Evolutionary conservation across 148 eudicot species (phyloP).

Genomic region (Chenopodium album): DNA sequence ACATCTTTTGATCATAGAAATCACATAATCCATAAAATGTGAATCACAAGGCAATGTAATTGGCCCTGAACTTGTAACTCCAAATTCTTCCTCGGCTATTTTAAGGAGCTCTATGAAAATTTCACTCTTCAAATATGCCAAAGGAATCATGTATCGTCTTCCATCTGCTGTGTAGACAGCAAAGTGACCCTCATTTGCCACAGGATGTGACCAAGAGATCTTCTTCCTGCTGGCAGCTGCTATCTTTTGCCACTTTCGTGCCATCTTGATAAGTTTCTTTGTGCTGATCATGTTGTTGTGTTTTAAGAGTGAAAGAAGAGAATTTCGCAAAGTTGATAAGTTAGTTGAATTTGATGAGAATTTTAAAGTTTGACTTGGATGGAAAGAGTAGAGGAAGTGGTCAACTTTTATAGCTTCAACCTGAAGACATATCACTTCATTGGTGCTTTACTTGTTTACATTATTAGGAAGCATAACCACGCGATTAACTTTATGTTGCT

Average conservation of each 20-base stretch:
- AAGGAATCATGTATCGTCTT: slow-evolving; percentile 23
- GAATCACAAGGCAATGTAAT: slow-evolving; percentile 24
- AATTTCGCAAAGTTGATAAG: not conserved
- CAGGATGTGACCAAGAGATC: slow-evolving; percentile 16
- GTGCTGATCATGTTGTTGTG: slow-evolving; percentile 31
- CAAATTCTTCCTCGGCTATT: slow-evolving; percentile 26
- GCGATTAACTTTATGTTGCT: not conserved
- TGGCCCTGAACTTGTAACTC: slow-evolving; percentile 10
- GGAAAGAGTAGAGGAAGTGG: not conserved
- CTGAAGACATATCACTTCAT: slow-evolving; percentile 15
- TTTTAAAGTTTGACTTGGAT: not conserved
- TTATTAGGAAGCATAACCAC: slow-evolving; percentile 8
- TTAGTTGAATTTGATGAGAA: not conserved
- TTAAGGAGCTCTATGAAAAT: slow-evolving; percentile 10
- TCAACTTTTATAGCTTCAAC: slow-evolving; percentile 9
- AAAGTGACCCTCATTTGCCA: slow-evolving; percentile 21
- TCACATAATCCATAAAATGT: slow-evolving; percentile 6
- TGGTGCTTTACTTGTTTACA: slow-evolving; percentile 9
- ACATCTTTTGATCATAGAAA: slow-evolving; percentile 17
- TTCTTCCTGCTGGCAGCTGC: slow-evolving; percentile 26
- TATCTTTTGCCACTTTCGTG: slow-evolving; percentile 36
- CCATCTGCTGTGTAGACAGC: slow-evolving; percentile 24
- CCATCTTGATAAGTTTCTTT: slow-evolving; percentile 44
- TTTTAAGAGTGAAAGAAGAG: not conserved
- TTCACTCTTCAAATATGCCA: slow-evolving; percentile 7